phyloP scores from a whole-genome alignment of 2,329 filamentous ascomycete species.

The Herpomyces periplanetae region DNA sequence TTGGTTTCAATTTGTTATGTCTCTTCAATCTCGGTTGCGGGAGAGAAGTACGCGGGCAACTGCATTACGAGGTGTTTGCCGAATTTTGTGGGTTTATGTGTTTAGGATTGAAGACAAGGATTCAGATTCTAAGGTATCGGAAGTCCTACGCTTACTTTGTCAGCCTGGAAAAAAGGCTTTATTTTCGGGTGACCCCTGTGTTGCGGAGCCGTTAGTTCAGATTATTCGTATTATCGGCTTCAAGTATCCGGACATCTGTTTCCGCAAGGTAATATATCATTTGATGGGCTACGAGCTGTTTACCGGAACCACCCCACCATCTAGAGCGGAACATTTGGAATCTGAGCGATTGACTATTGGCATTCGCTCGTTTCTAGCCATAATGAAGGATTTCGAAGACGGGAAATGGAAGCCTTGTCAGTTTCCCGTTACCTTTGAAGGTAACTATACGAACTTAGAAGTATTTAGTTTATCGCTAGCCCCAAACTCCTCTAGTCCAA shows the following conservation, averaged over 20 bases:
- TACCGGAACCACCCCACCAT: too few species aligned
- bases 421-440: constrained; percentile 27
- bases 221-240: constrained; percentile 78
- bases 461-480: constrained; percentile 7
- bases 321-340: constrained; percentile 33
- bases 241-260: constrained; percentile 72
- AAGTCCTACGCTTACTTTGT: constrained; percentile 47
- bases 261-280: constrained; percentile 67
- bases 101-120: constrained; percentile 31
- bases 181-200: constrained; percentile 39
- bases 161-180: constrained; percentile 41
- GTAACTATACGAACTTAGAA: constrained; percentile 8
- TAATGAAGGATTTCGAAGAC: constrained; percentile 71
- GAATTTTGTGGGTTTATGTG: constrained; percentile 71
- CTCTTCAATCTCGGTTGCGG: constrained; percentile 41
- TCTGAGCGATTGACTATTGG: constrained; percentile 92
- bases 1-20: constrained; percentile 45
- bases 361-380: constrained; percentile 62
- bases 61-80: constrained; percentile 56
- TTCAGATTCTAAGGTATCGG: constrained; percentile 56
- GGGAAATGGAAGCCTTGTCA: constrained; percentile 35
- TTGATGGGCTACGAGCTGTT: constrained; percentile 78
- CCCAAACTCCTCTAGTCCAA: constrained; percentile 9
- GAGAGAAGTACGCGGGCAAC: constrained; percentile 38
- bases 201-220: constrained; percentile 63